Conservation (phyloP, 805 yeast species). For the Schizosaccharomyces pombe region DNA sequence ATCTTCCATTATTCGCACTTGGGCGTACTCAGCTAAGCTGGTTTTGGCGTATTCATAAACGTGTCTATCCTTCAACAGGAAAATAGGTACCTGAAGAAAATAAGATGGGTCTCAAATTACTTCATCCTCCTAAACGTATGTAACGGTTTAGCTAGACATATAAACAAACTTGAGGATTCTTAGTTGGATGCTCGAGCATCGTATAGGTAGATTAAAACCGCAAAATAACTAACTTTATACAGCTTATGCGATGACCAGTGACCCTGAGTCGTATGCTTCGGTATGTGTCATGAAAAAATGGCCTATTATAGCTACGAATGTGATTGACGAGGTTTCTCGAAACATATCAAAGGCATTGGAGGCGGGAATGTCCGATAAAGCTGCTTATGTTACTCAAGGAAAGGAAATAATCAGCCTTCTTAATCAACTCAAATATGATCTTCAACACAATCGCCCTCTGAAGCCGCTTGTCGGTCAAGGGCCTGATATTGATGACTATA, state of each 20-base stretch:
- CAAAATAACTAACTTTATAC: background rate
- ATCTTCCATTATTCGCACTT: no score
- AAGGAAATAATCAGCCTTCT: background rate
- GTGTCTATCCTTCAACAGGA: no score
- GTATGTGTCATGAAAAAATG: background rate
- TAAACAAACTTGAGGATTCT: no score
- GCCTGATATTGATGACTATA: constrained; percentile 26
- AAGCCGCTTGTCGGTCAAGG: background rate
- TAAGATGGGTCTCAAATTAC: background rate
- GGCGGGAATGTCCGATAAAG: background rate
- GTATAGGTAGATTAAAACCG: no score
- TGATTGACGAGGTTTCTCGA: background rate
- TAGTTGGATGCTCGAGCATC: no score
- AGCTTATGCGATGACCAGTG: background rate
- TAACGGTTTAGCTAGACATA: background rate
- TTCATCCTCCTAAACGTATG: background rate
- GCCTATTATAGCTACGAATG: background rate
- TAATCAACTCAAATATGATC: constrained; percentile 1
- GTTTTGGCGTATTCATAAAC: no score
- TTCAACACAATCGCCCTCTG: constrained; percentile 1
- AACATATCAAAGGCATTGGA: background rate
- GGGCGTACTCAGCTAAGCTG: no score
- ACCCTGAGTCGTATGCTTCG: background rate
- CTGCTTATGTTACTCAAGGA: background rate
- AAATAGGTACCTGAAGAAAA: background rate